Conservation (phyloP, 1,284 basidiomycete species). For the Boletus sp. region DNA sequence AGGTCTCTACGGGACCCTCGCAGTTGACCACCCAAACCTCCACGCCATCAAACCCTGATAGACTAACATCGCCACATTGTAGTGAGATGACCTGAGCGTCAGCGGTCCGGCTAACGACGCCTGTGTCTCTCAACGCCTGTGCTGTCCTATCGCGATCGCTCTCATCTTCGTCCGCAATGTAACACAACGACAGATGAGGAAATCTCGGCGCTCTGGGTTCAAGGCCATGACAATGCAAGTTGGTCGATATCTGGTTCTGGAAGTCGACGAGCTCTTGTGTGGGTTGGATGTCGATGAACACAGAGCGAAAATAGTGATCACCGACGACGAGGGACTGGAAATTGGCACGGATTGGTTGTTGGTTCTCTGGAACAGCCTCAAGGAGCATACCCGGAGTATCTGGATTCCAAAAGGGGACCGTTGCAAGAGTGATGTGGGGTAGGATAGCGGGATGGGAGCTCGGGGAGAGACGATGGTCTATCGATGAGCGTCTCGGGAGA, state of each 20-base stretch:
- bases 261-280: constrained; percentile 47
- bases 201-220: constrained; percentile 51
- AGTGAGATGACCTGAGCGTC: constrained; percentile 33
- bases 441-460: constrained; percentile 55
- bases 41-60: constrained; percentile 46
- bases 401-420: constrained; percentile 36
- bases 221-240: constrained; percentile 35
- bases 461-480: constrained; percentile 14
- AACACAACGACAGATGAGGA: constrained; percentile 70
- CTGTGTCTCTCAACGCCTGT: constrained; percentile 38
- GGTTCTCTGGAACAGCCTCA: constrained; percentile 39
- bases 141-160: constrained; percentile 35
- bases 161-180: constrained; percentile 61
- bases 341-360: constrained; percentile 27
- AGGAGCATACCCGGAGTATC: constrained; percentile 35
- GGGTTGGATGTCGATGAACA: constrained; percentile 53
- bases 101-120: constrained; percentile 29
- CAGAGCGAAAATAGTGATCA: constrained; percentile 65
- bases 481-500: constrained; percentile 40
- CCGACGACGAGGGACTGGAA: constrained; percentile 58
- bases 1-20: constrained; percentile 59
- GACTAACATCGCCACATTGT: constrained; percentile 33
- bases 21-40: constrained; percentile 66
- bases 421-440: constrained; percentile 70
- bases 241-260: constrained; percentile 45